phyloP scores from a whole-genome alignment of 257 asterid species.

The Solanum pimpinellifolium region DNA sequence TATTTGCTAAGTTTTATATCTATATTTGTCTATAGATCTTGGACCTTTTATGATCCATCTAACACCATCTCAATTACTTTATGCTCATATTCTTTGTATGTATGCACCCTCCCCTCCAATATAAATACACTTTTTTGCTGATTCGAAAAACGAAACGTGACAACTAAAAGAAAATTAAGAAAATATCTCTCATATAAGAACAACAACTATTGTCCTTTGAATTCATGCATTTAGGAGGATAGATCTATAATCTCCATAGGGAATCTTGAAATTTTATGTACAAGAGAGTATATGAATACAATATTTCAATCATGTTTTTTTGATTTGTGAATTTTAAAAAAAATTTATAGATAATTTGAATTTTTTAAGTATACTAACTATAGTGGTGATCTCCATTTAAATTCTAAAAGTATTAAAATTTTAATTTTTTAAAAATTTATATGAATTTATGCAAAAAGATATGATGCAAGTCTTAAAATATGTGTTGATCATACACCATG shows the following conservation, averaged over 20 bases:
- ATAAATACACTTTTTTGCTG: too few relatives aligned
- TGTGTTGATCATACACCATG: neutral
- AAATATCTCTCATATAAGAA: accelerated
- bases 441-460: too few relatives aligned
- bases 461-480: neutral
- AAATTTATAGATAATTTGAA: neutral
- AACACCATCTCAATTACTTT: neutral
- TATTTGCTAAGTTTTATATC: neutral
- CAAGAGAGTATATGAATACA: neutral
- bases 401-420: neutral
- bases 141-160: too few relatives aligned
- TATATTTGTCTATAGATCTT: neutral
- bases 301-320: neutral
- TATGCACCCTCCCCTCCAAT: neutral
- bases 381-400: neutral
- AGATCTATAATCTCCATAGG: neutral
- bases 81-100: neutral
- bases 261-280: neutral
- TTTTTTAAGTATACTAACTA: neutral
- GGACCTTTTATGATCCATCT: neutral
- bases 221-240: neutral
- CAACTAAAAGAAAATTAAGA: accelerated
- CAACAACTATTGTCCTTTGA: neutral
- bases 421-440: neutral
- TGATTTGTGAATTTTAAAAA: neutral